These are phyloP conservation scores for Sarocladium kiliense DNA, from an alignment of 2,329 filamentous ascomycete species.

Conservation along the genomic window DNA sequence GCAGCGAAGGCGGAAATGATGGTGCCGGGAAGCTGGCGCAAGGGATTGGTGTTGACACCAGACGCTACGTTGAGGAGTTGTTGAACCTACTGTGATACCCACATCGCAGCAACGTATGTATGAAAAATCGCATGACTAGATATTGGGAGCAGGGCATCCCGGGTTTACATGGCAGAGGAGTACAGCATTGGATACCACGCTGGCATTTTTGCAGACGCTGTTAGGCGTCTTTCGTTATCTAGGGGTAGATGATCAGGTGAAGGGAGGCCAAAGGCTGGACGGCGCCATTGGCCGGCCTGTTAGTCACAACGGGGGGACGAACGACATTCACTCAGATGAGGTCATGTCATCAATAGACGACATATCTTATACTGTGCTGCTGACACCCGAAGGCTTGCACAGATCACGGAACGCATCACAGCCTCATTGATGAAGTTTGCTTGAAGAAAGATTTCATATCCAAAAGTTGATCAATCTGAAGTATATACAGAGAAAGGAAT, in stretches of 20 bases:
- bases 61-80: slow-evolving; percentile 68
- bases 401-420: too few relatives aligned
- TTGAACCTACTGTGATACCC: slow-evolving; percentile 50
- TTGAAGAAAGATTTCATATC: not conserved
- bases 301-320: not conserved
- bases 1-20: slow-evolving; percentile 35
- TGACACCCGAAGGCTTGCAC: too few relatives aligned
- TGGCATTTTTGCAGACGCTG: not conserved
- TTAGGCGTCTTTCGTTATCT: not conserved
- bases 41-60: slow-evolving; percentile 72
- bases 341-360: slow-evolving; percentile 1
- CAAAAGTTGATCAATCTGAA: not conserved
- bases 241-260: not conserved
- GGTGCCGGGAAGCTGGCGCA: slow-evolving; percentile 59
- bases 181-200: not conserved
- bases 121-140: not conserved
- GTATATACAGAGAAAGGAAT: slow-evolving; percentile 7
- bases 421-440: too few relatives aligned
- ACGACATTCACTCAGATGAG: not conserved
- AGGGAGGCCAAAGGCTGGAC: too few relatives aligned
- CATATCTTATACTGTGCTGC: not conserved
- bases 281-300: too few relatives aligned
- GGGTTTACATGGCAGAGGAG: not conserved
- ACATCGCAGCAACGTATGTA: not conserved
- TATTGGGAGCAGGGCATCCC: not conserved